Percentiles rank a stretch among this genome's conserved stretches.
Conservation (phyloP, 495 filamentous ascomycete species). For the Sordaria brevicollis region DNA sequence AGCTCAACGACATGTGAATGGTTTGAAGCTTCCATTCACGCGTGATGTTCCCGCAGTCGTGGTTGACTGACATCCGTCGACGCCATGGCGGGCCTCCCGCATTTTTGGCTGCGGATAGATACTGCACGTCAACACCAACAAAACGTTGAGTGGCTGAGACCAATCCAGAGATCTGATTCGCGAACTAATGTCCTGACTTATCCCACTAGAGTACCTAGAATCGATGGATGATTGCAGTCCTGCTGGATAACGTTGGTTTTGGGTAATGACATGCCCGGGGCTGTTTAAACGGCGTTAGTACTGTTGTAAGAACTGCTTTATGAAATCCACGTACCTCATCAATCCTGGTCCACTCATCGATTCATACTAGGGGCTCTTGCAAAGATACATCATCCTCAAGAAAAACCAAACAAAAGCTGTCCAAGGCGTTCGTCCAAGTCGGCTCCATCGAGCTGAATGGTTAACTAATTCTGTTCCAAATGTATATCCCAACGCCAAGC, state of each 20-base stretch:
- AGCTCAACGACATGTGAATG: not conserved
- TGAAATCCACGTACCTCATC: too few species aligned
- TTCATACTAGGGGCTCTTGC: too few species aligned
- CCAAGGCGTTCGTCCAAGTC: not conserved
- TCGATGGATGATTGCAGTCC: conserved; percentile 43
- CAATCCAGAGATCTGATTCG: not conserved
- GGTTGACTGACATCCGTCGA: not conserved
- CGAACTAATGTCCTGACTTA: not conserved
- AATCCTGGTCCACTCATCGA: too few species aligned
- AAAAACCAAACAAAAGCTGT: not conserved
- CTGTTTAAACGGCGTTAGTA: too few species aligned
- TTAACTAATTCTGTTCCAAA: not conserved
- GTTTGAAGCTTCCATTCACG: not conserved
- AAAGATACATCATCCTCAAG: not conserved
- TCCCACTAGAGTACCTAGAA: conserved; percentile 5
- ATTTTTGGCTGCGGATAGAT: not conserved
- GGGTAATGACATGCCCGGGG: too few species aligned
- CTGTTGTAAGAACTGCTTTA: too few species aligned
- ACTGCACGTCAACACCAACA: not conserved
- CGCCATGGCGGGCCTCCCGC: not conserved
- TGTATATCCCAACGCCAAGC: not conserved
- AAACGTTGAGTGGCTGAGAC: not conserved
- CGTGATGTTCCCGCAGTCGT: not conserved
- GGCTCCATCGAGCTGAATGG: not conserved
- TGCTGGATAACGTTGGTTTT: too few species aligned